Evolutionary conservation across 768 basidiomycete species (phyloP).

Genomic region (Thelephora ganbajun): DNA sequence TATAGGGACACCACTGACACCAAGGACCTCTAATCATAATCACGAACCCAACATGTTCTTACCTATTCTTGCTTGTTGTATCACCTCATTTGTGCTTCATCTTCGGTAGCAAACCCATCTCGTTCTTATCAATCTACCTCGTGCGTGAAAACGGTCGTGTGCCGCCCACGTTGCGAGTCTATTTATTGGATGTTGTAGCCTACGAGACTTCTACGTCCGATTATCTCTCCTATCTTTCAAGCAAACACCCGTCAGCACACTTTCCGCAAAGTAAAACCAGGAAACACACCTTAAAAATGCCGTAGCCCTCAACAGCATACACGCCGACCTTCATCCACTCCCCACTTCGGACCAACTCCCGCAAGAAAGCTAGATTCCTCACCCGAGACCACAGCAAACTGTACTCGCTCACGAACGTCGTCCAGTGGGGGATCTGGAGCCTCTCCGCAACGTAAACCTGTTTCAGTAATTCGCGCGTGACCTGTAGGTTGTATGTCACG

Average conservation of each 20-base stretch:
- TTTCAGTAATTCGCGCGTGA: slow-evolving; percentile 55
- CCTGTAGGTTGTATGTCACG: slow-evolving; percentile 63
- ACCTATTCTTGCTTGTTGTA: no score
- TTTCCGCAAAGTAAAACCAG: background rate
- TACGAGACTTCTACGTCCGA: slow-evolving; percentile 66
- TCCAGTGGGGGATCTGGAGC: slow-evolving; percentile 50
- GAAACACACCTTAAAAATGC: slow-evolving; percentile 65
- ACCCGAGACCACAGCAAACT: slow-evolving; percentile 50
- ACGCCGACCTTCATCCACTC: slow-evolving; percentile 55
- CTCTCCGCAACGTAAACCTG: slow-evolving; percentile 39
- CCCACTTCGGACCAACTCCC: slow-evolving; percentile 42
- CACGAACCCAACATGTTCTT: no score
- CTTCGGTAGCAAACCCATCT: no score
- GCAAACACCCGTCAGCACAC: background rate
- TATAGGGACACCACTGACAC: background rate
- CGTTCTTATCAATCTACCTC: no score
- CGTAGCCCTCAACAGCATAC: slow-evolving; percentile 79
- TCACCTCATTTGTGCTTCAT: no score
- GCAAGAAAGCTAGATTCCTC: slow-evolving; percentile 44
- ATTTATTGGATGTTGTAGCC: slow-evolving; percentile 50
- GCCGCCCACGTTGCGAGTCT: background rate
- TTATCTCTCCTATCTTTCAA: slow-evolving; percentile 70
- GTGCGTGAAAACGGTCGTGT: no score
- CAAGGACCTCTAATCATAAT: background rate
- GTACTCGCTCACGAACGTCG: slow-evolving; percentile 44